A percentile compares a stretch with the other conserved stretches of the same genome.
phyloP scores from a whole-genome alignment of 306 rosid species.

The Purshia tridentata region DNA sequence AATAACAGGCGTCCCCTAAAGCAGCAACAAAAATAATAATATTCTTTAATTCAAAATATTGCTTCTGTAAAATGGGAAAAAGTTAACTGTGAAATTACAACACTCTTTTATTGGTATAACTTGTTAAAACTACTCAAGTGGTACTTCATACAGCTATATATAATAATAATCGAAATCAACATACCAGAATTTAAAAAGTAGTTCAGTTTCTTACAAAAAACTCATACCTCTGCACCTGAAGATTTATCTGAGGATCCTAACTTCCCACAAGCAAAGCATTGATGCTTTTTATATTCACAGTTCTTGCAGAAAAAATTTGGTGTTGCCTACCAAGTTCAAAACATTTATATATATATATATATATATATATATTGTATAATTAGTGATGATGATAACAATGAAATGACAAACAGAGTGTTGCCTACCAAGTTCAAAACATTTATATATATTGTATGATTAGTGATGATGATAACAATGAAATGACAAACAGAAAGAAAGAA shows the following conservation, averaged over 20 bases:
- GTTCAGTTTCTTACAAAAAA: background rate
- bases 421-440: slow-evolving; percentile 45
- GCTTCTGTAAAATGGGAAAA: background rate
- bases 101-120: background rate
- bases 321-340: slow-evolving; percentile 47
- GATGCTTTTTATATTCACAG: slow-evolving; percentile 60
- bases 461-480: slow-evolving; percentile 5
- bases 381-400: slow-evolving; percentile 1
- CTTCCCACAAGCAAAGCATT: slow-evolving; percentile 64
- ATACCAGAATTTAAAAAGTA: background rate
- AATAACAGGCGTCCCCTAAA: too few species aligned
- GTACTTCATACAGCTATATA: background rate
- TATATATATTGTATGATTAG: slow-evolving; percentile 13
- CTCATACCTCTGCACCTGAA: slow-evolving; percentile 50
- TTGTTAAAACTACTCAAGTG: background rate
- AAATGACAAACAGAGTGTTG: slow-evolving; percentile 21
- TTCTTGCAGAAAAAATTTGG: slow-evolving; percentile 54
- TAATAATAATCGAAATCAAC: background rate
- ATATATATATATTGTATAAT: background rate
- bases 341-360: background rate
- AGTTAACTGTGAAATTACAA: background rate
- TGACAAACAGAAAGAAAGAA: slow-evolving; percentile 22
- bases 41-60: background rate
- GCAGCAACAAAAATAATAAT: too few species aligned
- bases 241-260: slow-evolving; percentile 65